Conservation (phyloP, 176 grass and related monocot genomes). For the Eleusine indica region DNA sequence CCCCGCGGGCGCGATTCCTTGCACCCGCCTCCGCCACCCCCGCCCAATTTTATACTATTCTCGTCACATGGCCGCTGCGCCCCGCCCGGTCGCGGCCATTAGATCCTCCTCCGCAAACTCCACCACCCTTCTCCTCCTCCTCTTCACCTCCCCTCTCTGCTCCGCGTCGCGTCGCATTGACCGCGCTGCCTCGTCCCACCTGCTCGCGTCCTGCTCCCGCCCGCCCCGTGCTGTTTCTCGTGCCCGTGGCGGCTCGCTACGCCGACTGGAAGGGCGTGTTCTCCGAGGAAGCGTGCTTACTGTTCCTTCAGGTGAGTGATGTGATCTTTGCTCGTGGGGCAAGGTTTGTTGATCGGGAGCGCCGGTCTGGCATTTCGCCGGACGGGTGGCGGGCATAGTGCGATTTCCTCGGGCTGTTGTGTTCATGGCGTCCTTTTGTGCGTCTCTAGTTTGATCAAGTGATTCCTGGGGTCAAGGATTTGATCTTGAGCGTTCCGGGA, state of each 20-base stretch:
- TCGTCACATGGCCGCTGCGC: constrained; percentile 64
- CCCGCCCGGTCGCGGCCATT: constrained; percentile 52
- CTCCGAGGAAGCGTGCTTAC: background rate
- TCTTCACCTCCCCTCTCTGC: background rate
- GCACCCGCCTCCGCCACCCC: constrained; percentile 54
- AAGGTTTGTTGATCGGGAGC: constrained; percentile 11
- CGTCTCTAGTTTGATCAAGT: constrained; percentile 18
- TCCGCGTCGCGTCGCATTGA: constrained; percentile 39
- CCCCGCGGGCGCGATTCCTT: constrained; percentile 50
- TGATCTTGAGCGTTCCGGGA: constrained; percentile 12
- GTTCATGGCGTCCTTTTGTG: background rate
- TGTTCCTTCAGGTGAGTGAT: constrained; percentile 17
- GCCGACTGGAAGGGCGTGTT: background rate
- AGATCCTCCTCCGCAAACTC: constrained; percentile 48
- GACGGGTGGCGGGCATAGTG: background rate
- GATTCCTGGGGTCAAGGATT: background rate
- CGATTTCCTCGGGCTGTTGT: background rate
- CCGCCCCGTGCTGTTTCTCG: background rate
- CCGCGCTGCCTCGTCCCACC: background rate
- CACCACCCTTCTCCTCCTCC: background rate
- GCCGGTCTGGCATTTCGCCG: constrained; percentile 30
- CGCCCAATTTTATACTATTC: constrained; percentile 65
- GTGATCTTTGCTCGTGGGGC: constrained; percentile 1
- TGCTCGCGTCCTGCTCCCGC: background rate
- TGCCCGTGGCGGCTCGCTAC: background rate